Percentiles rank a stretch among this genome's conserved stretches.
These are phyloP conservation scores for Pseudopithomyces chartarum DNA, from an alignment of 2,329 filamentous ascomycete genomes.

Conservation along the genomic window DNA sequence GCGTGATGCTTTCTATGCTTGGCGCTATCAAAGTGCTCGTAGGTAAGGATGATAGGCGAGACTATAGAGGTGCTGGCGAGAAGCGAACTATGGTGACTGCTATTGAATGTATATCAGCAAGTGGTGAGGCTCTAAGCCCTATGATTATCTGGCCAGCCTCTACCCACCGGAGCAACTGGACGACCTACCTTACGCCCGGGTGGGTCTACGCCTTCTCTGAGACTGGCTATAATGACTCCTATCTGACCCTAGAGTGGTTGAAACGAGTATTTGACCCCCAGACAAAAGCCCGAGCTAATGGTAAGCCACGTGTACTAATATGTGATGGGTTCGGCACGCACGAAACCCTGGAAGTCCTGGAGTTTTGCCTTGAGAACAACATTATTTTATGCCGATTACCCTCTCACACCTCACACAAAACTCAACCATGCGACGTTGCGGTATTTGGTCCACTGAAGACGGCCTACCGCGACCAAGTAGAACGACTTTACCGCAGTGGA, in stretches of 20 bases:
- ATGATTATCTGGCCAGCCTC: background rate
- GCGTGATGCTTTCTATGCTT: no score
- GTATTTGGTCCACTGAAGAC: background rate
- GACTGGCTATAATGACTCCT: constrained; percentile 28
- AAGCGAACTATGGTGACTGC: constrained; percentile 17
- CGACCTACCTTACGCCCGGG: no score
- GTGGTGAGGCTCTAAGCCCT: background rate
- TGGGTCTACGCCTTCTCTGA: constrained; percentile 16
- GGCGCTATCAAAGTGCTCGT: background rate
- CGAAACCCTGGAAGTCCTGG: constrained; percentile 39
- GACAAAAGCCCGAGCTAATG: background rate
- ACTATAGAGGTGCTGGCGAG: background rate
- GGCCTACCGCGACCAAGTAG: no score
- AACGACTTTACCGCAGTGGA: no score
- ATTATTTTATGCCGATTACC: constrained; percentile 35
- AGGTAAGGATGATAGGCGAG: background rate
- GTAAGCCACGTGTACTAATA: background rate
- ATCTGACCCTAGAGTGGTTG: constrained; percentile 42
- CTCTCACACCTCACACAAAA: background rate
- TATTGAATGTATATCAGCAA: background rate
- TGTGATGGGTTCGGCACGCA: constrained; percentile 23
- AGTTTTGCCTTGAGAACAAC: constrained; percentile 39
- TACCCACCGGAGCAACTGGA: background rate
- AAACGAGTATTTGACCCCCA: constrained; percentile 7
- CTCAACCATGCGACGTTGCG: background rate